phyloP scores from a whole-genome alignment of 176 grass and related monocot genomes.

The Oropetium thomaeum region DNA sequence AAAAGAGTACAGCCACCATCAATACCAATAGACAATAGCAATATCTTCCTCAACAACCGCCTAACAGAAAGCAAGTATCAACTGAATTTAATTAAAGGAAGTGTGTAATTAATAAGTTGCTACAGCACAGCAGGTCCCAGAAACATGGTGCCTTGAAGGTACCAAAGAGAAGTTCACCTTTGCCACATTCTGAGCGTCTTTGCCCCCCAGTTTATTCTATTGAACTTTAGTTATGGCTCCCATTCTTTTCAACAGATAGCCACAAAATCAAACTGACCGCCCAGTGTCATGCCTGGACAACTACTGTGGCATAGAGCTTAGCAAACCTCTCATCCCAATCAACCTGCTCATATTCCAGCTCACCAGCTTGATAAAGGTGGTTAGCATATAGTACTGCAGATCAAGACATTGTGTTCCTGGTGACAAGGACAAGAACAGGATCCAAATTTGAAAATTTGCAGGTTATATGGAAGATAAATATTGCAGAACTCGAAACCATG shows the following conservation, averaged over 20 bases:
- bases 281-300: slow-evolving; percentile 36
- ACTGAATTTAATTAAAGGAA: neutral
- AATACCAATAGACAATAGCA: slow-evolving; percentile 45
- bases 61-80: slow-evolving; percentile 28
- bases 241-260: neutral
- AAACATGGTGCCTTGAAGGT: neutral
- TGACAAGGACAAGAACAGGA: neutral
- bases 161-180: slow-evolving; percentile 30
- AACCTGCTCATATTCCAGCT: slow-evolving; percentile 56
- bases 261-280: neutral
- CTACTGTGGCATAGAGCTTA: slow-evolving; percentile 42
- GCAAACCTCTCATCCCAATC: slow-evolving; percentile 29
- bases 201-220: slow-evolving; percentile 54
- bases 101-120: neutral
- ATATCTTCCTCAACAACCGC: no score
- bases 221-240: no score
- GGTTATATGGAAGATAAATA: neutral
- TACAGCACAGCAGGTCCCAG: slow-evolving; percentile 20
- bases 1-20: slow-evolving; percentile 56
- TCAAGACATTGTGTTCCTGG: neutral
- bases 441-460: neutral
- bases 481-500: neutral
- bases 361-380: slow-evolving; percentile 28
- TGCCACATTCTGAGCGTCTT: slow-evolving; percentile 57
- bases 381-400: neutral